Conservation (phyloP, 257 asterid genomes). For the Datura wrightii region DNA sequence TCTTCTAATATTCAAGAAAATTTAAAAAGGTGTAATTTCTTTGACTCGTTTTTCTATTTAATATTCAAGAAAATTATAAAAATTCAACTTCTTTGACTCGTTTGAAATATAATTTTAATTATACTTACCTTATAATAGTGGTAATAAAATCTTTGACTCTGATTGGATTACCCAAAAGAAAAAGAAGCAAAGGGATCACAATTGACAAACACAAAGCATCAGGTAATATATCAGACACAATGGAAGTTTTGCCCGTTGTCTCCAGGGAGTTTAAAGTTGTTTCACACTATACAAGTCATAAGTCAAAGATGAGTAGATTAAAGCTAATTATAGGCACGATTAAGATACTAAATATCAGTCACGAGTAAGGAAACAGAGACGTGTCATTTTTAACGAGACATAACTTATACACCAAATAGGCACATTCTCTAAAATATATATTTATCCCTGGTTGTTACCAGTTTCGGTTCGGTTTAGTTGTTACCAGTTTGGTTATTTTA, state of each 20-base stretch:
- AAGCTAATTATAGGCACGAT: neutral
- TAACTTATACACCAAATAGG: neutral
- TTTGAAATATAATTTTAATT: neutral
- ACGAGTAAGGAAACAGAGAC: neutral
- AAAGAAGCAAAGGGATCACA: neutral
- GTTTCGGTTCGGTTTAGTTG: too few relatives aligned
- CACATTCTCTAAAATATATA: constrained; percentile 2
- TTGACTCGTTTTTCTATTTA: neutral
- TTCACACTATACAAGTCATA: neutral
- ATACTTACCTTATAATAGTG: neutral
- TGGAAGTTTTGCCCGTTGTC: neutral
- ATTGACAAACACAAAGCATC: neutral
- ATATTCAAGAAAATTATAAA: too few relatives aligned
- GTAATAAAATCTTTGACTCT: neutral
- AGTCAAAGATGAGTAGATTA: constrained; percentile 12
- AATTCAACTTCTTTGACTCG: neutral
- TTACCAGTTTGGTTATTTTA: too few relatives aligned
- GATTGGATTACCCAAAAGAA: neutral
- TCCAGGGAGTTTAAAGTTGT: neutral
- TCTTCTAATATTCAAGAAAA: neutral
- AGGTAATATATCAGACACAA: too few relatives aligned
- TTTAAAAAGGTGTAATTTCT: neutral
- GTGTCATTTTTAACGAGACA: neutral
- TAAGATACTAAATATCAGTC: neutral
- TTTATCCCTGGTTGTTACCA: too few relatives aligned